Conservation (phyloP, 306 rosid genomes). For the Quercus rubra region DNA sequence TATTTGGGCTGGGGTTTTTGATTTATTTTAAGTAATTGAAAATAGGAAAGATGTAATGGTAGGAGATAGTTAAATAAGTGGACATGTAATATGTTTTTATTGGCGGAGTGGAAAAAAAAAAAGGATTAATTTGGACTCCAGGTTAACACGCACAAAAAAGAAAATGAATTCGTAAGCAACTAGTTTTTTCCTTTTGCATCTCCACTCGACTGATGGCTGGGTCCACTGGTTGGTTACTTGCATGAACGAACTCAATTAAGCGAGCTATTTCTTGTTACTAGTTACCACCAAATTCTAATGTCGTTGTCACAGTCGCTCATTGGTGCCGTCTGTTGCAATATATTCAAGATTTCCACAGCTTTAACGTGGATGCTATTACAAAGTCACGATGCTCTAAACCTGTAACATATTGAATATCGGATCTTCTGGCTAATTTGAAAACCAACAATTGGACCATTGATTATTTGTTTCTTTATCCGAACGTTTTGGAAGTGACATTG, state of each 20-base stretch:
- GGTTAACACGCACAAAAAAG: too few species aligned
- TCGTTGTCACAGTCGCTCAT: background rate
- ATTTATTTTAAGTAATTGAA: too few species aligned
- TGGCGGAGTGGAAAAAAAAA: fast-evolving
- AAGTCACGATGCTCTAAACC: background rate
- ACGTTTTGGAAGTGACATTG: too few species aligned
- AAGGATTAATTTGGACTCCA: too few species aligned
- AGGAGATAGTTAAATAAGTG: too few species aligned
- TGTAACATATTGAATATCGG: background rate
- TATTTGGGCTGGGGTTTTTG: too few species aligned
- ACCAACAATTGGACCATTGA: too few species aligned
- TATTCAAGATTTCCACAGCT: background rate
- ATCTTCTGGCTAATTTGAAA: background rate
- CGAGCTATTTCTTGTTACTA: background rate
- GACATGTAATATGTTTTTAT: too few species aligned
- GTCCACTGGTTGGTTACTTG: background rate
- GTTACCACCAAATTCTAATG: background rate
- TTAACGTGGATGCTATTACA: background rate
- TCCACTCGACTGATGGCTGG: background rate
- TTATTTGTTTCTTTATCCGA: too few species aligned
- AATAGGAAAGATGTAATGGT: too few species aligned
- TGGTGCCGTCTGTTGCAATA: background rate
- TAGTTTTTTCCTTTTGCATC: background rate
- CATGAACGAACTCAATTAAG: background rate
- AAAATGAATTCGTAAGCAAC: too few species aligned